Evolutionary conservation across 805 yeast genomes (phyloP).

Genomic region (Vanderwaltozyma polyspora): DNA sequence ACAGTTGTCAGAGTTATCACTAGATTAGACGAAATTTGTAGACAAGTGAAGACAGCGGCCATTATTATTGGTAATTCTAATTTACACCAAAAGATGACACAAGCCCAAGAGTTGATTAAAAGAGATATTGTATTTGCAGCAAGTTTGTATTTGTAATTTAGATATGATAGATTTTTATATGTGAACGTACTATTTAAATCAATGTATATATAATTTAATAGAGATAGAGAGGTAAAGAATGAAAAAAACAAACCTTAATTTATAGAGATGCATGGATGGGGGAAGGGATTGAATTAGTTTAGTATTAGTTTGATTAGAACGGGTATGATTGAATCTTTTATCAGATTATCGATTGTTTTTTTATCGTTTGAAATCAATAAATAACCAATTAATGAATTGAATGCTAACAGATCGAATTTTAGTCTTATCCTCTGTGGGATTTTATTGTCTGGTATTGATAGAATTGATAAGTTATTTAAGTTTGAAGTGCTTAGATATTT

Average conservation of each 20-base stretch:
- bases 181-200: no score
- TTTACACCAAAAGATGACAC: slow-evolving; percentile 80
- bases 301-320: neutral
- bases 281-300: no score
- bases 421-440: slow-evolving; percentile 2
- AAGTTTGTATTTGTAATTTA: slow-evolving; percentile 68
- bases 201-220: no score
- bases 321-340: neutral
- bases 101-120: slow-evolving; percentile 88
- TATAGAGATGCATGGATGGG: no score
- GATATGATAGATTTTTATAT: neutral
- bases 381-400: slow-evolving; percentile 1
- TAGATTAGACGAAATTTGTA: slow-evolving; percentile 85
- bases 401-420: slow-evolving; percentile 1
- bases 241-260: no score
- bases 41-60: slow-evolving; percentile 90
- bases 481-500: neutral
- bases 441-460: slow-evolving; percentile 1
- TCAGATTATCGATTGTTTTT: neutral
- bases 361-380: neutral
- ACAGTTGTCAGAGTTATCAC: slow-evolving; percentile 93
- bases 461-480: slow-evolving; percentile 2
- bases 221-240: no score
- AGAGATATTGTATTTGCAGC: slow-evolving; percentile 97
- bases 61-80: slow-evolving; percentile 86